Evolutionary conservation across 495 filamentous ascomycete species (phyloP).

Genomic region (Durotheca rogersii): DNA sequence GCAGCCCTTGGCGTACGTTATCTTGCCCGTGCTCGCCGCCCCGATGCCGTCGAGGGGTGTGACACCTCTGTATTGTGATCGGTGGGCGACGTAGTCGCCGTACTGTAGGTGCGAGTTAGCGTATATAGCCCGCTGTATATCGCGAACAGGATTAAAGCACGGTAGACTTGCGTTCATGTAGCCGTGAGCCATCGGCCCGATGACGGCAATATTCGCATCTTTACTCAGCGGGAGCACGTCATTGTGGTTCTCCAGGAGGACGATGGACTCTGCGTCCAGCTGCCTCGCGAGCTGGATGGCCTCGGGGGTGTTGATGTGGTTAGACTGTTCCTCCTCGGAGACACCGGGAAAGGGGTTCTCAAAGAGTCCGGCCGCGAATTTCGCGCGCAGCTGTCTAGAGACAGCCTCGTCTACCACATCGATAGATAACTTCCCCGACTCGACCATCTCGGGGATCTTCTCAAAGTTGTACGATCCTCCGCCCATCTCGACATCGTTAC

Average conservation of each 20-base stretch:
- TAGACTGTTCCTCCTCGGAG: constrained; percentile 50
- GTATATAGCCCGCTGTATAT: too few relatives aligned
- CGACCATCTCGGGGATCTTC: constrained; percentile 62
- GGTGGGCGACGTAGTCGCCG: constrained; percentile 67
- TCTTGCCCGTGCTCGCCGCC: constrained; percentile 53
- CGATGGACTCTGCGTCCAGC: constrained; percentile 67
- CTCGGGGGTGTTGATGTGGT: constrained; percentile 59
- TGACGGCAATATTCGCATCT: constrained; percentile 63
- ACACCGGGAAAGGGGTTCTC: constrained; percentile 63
- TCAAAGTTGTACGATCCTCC: constrained; percentile 70
- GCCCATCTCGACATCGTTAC: constrained; percentile 76
- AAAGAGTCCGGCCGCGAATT: constrained; percentile 67
- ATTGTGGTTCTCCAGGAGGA: constrained; percentile 68
- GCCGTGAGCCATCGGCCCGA: constrained; percentile 71
- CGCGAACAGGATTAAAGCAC: too few relatives aligned
- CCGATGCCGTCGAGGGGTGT: constrained; percentile 68
- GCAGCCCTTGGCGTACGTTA: constrained; percentile 68
- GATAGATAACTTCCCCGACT: constrained; percentile 56
- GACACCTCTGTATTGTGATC: constrained; percentile 60
- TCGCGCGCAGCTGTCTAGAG: constrained; percentile 58
- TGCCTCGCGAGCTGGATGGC: constrained; percentile 57
- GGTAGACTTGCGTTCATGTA: constrained; percentile 62
- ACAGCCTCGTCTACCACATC: constrained; percentile 64
- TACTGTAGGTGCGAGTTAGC: too few relatives aligned
- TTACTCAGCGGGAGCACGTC: constrained; percentile 60